phyloP scores from a whole-genome alignment of 1,284 basidiomycete genomes.

The Polyporus tsugae region DNA sequence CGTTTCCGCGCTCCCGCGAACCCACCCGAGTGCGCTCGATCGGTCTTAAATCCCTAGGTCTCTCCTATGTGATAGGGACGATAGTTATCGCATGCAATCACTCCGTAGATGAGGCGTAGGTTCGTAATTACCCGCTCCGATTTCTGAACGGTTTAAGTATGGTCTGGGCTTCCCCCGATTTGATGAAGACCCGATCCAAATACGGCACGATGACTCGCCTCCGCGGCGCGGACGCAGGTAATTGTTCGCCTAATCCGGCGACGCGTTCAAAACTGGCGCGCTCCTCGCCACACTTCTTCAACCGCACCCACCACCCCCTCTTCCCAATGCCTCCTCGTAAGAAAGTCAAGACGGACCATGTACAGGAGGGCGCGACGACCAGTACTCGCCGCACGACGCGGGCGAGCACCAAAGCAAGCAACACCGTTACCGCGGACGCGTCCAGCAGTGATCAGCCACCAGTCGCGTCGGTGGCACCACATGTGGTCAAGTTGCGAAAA shows the following conservation, averaged over 20 bases:
- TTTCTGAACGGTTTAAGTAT: neutral
- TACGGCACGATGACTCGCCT: neutral
- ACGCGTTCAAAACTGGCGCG: too few relatives aligned
- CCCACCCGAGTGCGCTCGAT: too few relatives aligned
- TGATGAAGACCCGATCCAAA: neutral
- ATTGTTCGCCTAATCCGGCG: slow-evolving; percentile 3
- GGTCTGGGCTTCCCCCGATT: neutral
- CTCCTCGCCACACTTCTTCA: neutral
- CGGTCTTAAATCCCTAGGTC: too few relatives aligned
- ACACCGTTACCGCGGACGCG: neutral
- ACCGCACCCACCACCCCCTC: neutral
- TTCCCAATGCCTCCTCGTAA: slow-evolving; percentile 1
- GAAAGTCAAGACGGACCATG: neutral
- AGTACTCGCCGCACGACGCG: neutral
- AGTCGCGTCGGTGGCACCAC: neutral
- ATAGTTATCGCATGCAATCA: too few relatives aligned
- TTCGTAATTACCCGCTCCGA: too few relatives aligned
- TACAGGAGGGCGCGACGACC: neutral
- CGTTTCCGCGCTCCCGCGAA: too few relatives aligned
- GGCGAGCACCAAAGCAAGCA: neutral
- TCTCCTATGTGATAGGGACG: too few relatives aligned
- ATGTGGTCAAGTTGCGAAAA: neutral
- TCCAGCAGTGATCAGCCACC: neutral
- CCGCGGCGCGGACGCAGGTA: neutral
- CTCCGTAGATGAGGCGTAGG: too few relatives aligned